Evolutionary conservation across 148 eudicot species (phyloP).

Genomic region (Vaccinium corymbosum): DNA sequence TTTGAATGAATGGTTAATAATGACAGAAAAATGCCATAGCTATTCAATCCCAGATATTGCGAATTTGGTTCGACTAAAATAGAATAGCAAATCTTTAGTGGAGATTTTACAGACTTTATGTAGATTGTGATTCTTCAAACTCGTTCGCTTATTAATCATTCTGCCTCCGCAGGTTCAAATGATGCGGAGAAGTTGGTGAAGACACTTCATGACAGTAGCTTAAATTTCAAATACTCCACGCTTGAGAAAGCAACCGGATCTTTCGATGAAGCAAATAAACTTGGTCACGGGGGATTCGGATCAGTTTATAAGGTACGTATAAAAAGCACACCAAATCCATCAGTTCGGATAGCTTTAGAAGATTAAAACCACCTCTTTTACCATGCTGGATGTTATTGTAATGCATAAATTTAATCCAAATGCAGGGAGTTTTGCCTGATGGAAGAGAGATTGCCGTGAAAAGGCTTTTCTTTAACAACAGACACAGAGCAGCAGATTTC

Average conservation of each 20-base stretch:
- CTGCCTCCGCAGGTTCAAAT: constrained; percentile 34
- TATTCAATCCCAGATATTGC: not conserved
- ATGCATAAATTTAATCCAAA: not conserved
- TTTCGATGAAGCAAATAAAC: constrained; percentile 53
- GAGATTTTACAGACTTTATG: not conserved
- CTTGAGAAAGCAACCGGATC: constrained; percentile 60
- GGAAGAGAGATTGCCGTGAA: constrained; percentile 70
- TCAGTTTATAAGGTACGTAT: constrained; percentile 53
- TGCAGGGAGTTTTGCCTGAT: constrained; percentile 53
- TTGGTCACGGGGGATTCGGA: constrained; percentile 75
- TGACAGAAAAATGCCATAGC: not conserved
- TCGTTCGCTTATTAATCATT: not conserved
- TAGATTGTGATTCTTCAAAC: not conserved
- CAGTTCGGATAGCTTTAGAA: not conserved
- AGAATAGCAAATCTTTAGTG: not conserved
- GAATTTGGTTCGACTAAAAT: not conserved
- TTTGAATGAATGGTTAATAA: not conserved
- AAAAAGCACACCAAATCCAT: not conserved
- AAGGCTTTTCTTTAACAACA: constrained; percentile 64
- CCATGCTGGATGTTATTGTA: not conserved
- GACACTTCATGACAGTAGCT: constrained; percentile 50
- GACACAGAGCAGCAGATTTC: constrained; percentile 62
- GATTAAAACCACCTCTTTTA: not conserved
- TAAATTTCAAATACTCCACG: constrained; percentile 66
- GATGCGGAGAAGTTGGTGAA: constrained; percentile 49